phyloP scores from a whole-genome alignment of 2,329 filamentous ascomycete species.

The Phoma sp. region DNA sequence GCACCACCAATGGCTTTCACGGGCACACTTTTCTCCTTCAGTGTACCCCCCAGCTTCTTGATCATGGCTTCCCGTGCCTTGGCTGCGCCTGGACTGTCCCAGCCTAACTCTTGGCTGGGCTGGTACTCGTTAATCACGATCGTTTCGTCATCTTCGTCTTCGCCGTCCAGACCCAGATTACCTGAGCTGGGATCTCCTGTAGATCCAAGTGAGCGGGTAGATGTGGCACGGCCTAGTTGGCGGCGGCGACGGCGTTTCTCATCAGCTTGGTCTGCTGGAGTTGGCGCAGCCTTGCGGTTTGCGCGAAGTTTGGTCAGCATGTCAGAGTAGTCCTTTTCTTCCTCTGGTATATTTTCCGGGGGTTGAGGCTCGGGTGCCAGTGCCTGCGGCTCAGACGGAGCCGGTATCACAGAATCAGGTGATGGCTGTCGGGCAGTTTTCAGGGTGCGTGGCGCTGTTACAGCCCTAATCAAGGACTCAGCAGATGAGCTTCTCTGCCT shows the following conservation, averaged over 20 bases:
- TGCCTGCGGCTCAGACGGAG: slow-evolving; percentile 19
- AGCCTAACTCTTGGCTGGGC: slow-evolving; percentile 48
- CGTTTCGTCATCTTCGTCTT: slow-evolving; percentile 29
- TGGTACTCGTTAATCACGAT: slow-evolving; percentile 37
- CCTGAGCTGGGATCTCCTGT: slow-evolving; percentile 35
- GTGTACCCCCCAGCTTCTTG: slow-evolving; percentile 44
- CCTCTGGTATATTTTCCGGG: slow-evolving; percentile 20
- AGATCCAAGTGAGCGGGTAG: slow-evolving; percentile 39
- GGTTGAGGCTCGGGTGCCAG: slow-evolving; percentile 21
- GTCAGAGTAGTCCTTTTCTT: slow-evolving; percentile 42
- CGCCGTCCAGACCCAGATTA: slow-evolving; percentile 22
- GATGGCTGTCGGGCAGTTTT: slow-evolving; percentile 24
- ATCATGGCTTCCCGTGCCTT: slow-evolving; percentile 48
- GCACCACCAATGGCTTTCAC: slow-evolving; percentile 45
- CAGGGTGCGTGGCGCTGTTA: slow-evolving; percentile 21
- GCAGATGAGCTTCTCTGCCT: slow-evolving; percentile 29
- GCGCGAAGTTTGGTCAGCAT: slow-evolving; percentile 43
- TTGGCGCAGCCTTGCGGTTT: slow-evolving; percentile 35
- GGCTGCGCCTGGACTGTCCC: slow-evolving; percentile 47
- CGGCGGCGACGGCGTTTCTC: slow-evolving; percentile 31
- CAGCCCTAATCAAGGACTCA: slow-evolving; percentile 31
- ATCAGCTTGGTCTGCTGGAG: slow-evolving; percentile 28
- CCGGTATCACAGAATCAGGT: slow-evolving; percentile 38
- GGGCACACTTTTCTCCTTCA: slow-evolving; percentile 36
- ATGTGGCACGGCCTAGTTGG: slow-evolving; percentile 44